phyloP scores from a whole-genome alignment of 192 early-diverging fungal genomes.

The Pilobolus umbonatus region DNA sequence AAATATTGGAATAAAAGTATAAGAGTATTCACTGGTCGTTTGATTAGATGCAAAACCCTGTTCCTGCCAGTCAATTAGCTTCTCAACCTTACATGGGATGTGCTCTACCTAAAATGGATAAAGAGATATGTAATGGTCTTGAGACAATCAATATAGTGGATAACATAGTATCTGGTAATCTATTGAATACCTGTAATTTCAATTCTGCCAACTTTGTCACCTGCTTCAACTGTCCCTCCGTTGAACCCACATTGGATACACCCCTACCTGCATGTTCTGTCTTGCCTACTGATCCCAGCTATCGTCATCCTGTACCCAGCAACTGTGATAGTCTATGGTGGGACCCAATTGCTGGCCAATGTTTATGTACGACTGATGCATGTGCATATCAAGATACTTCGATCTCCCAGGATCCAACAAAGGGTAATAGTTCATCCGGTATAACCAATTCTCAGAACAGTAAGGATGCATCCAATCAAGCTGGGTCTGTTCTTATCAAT shows the following conservation, averaged over 20 bases:
- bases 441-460: neutral
- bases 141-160: slow-evolving; percentile 35
- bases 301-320: slow-evolving; percentile 46
- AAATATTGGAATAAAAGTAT: neutral
- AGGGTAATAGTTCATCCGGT: slow-evolving; percentile 8
- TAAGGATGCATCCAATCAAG: too few relatives aligned
- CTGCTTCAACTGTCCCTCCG: slow-evolving; percentile 51
- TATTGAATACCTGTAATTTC: slow-evolving; percentile 47
- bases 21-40: neutral
- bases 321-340: slow-evolving; percentile 66
- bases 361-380: slow-evolving; percentile 48
- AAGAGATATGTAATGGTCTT: slow-evolving; percentile 71
- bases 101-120: slow-evolving; percentile 46
- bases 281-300: slow-evolving; percentile 20
- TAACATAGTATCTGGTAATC: slow-evolving; percentile 30
- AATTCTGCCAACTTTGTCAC: slow-evolving; percentile 43
- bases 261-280: slow-evolving; percentile 39
- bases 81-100: slow-evolving; percentile 65
- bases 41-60: slow-evolving; percentile 66
- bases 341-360: slow-evolving; percentile 61
- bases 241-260: slow-evolving; percentile 31
- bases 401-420: slow-evolving; percentile 7
- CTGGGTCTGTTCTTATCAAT: too few relatives aligned
- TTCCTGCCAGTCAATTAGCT: slow-evolving; percentile 60
- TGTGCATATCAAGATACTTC: slow-evolving; percentile 57